Conservation (phyloP, 2,329 filamentous ascomycete species). For the Fusarium sp. region DNA sequence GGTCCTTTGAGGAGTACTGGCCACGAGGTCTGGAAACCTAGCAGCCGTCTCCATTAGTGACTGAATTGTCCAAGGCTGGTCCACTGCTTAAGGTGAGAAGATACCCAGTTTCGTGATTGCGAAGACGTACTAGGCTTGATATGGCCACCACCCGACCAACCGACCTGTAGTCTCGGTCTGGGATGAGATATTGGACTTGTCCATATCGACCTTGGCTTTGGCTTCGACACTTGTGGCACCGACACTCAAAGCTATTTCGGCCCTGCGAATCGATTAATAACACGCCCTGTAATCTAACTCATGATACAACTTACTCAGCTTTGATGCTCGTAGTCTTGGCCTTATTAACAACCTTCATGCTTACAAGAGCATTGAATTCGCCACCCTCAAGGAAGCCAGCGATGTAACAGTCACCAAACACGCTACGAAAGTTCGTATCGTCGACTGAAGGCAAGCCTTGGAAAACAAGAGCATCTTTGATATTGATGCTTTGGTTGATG, state of each 20-base stretch:
- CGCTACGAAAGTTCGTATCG: neutral
- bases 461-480: neutral
- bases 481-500: neutral
- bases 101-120: too few species aligned
- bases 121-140: too few species aligned
- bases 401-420: neutral
- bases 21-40: neutral
- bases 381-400: neutral
- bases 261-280: too few species aligned
- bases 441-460: neutral
- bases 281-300: too few species aligned
- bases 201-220: too few species aligned
- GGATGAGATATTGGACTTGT: too few species aligned
- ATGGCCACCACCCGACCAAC: neutral
- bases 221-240: too few species aligned
- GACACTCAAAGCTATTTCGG: too few species aligned
- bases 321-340: neutral
- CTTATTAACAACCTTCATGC: conserved; percentile 2
- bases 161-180: too few species aligned
- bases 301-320: too few species aligned
- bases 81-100: too few species aligned
- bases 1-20: neutral
- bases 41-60: conserved; percentile 1
- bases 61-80: neutral
- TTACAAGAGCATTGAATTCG: conserved; percentile 1